Conservation (phyloP, 2,329 filamentous ascomycete genomes). For the Pestalotiopsis sp. region DNA sequence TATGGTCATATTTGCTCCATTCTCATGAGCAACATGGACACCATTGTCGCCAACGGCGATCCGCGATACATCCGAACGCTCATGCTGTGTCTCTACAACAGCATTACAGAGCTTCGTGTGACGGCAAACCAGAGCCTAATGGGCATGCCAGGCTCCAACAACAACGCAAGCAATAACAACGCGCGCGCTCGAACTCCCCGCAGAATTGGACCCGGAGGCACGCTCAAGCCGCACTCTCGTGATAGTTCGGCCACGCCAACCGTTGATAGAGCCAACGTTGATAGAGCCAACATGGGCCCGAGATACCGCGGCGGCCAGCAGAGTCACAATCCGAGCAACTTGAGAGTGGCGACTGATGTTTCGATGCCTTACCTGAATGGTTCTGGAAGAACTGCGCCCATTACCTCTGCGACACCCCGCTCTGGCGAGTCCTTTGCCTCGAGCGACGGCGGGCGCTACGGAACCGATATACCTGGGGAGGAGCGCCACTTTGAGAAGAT, state of each 20-base stretch:
- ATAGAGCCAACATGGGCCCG: constrained; percentile 42
- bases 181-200: constrained; percentile 23
- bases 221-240: constrained; percentile 52
- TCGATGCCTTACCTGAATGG: constrained; percentile 53
- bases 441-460: constrained; percentile 51
- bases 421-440: constrained; percentile 81
- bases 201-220: constrained; percentile 43
- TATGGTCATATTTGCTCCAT: constrained; percentile 69
- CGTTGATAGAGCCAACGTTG: constrained; percentile 49
- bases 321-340: constrained; percentile 53
- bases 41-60: constrained; percentile 67
- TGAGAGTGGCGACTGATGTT: constrained; percentile 61
- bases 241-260: constrained; percentile 59
- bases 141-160: constrained; percentile 23
- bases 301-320: constrained; percentile 42
- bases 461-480: constrained; percentile 72
- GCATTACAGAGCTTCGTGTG: constrained; percentile 67
- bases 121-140: constrained; percentile 40
- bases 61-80: constrained; percentile 69
- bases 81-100: constrained; percentile 66
- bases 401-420: constrained; percentile 70
- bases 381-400: constrained; percentile 51
- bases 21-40: constrained; percentile 63
- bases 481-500: constrained; percentile 83
- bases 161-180: not conserved